A percentile compares a stretch with the other conserved stretches of the same genome.
These are phyloP conservation scores for Alternaria arbusti DNA, from an alignment of 2,329 filamentous ascomycete species.

Conservation along the genomic window DNA sequence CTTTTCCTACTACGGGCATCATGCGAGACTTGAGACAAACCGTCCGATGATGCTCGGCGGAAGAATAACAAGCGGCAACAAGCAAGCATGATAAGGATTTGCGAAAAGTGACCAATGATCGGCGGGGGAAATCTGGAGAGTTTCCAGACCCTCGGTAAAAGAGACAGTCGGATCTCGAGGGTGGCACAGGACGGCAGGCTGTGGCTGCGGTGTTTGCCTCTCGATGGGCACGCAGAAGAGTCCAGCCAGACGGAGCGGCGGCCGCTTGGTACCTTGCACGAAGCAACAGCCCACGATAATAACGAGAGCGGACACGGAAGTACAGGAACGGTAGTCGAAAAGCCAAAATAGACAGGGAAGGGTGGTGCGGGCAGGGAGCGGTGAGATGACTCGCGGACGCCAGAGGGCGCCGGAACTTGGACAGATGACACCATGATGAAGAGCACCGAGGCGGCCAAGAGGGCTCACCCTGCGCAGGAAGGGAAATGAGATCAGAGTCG, in stretches of 20 bases:
- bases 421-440: slow-evolving; percentile 44
- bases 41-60: slow-evolving; percentile 16
- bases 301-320: slow-evolving; percentile 34
- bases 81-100: slow-evolving; percentile 14
- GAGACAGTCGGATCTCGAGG: slow-evolving; percentile 21
- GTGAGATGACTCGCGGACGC: slow-evolving; percentile 47
- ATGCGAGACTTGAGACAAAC: slow-evolving; percentile 25
- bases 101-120: slow-evolving; percentile 21
- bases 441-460: slow-evolving; percentile 20
- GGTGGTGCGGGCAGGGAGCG: slow-evolving; percentile 30
- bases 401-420: slow-evolving; percentile 33
- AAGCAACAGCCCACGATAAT: slow-evolving; percentile 40
- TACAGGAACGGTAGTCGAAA: slow-evolving; percentile 19
- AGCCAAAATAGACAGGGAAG: slow-evolving; percentile 32
- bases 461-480: slow-evolving; percentile 25
- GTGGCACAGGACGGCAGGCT: slow-evolving; percentile 34
- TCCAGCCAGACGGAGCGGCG: slow-evolving; percentile 32
- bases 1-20: slow-evolving; percentile 19
- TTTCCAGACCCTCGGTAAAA: slow-evolving; percentile 29
- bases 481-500: slow-evolving; percentile 29
- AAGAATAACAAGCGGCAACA: slow-evolving; percentile 2
- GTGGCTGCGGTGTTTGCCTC: slow-evolving; percentile 40
- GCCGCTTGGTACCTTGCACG: slow-evolving; percentile 34
- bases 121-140: slow-evolving; percentile 9
- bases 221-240: slow-evolving; percentile 26